Conservation (phyloP, 2,329 filamentous ascomycete species). For the Aspergillus fumigatus region DNA sequence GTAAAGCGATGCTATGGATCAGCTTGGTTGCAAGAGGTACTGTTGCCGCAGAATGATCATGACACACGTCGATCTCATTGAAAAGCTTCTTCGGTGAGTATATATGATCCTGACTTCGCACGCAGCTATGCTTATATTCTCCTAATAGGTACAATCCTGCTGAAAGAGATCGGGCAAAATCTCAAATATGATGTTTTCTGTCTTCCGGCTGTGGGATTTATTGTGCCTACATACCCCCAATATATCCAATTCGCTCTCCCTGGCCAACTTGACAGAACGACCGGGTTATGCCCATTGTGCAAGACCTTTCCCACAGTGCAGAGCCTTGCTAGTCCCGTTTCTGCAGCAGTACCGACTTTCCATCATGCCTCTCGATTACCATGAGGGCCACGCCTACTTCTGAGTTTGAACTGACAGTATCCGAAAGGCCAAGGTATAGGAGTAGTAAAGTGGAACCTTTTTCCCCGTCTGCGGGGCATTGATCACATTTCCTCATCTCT, state of each 20-base stretch:
- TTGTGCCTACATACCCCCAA: background rate
- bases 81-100: conserved; percentile 88
- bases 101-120: background rate
- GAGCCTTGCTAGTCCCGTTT: background rate
- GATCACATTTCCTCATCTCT: background rate
- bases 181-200: conserved; percentile 14
- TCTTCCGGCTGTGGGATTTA: background rate
- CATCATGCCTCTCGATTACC: background rate
- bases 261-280: background rate
- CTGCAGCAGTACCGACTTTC: background rate
- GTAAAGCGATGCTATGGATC: conserved; percentile 86
- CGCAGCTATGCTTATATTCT: background rate
- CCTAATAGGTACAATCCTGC: conserved; percentile 27
- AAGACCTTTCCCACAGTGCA: background rate
- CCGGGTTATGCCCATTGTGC: background rate
- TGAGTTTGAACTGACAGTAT: background rate
- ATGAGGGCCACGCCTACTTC: background rate
- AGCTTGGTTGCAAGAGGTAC: conserved; percentile 88
- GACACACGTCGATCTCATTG: conserved; percentile 97
- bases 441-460: background rate
- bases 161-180: conserved; percentile 36
- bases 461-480: background rate
- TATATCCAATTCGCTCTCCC: background rate
- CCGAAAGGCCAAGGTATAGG: background rate
- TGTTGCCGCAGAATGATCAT: conserved; percentile 99